A percentile compares a stretch with the other conserved stretches of the same genome.
Evolutionary conservation across 495 filamentous ascomycete species (phyloP).

Genomic region (Cryomyces minteri): DNA sequence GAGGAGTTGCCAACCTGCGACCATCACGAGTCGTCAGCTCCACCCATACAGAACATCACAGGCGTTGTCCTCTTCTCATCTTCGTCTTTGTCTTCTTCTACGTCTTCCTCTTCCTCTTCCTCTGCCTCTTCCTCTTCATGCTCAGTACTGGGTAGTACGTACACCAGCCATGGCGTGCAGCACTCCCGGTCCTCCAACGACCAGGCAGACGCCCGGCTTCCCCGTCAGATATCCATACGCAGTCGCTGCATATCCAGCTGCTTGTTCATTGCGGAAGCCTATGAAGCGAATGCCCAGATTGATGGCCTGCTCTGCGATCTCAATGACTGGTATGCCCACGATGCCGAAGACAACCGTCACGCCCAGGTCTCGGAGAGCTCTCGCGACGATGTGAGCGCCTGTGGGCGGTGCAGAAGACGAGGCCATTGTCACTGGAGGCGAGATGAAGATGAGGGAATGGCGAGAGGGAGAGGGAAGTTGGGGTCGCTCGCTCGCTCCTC

Average conservation of each 20-base stretch:
- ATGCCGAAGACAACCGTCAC: conserved; percentile 44
- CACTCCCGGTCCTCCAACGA: conserved; percentile 47
- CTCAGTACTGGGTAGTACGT: conserved; percentile 4
- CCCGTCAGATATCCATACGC: conserved; percentile 49
- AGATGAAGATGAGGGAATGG: too few species aligned
- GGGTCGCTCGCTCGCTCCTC: too few species aligned
- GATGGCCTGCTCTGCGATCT: conserved; percentile 45
- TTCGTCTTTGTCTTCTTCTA: too few species aligned
- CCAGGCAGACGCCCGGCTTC: conserved; percentile 39
- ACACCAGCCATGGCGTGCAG: conserved; percentile 44
- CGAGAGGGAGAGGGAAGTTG: too few species aligned
- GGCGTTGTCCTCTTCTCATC: too few species aligned
- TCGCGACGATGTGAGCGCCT: conserved; percentile 41
- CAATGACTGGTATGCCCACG: conserved; percentile 45
- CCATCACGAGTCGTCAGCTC: neutral
- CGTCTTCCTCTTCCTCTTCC: too few species aligned
- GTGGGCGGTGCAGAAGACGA: neutral
- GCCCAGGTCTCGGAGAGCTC: conserved; percentile 32
- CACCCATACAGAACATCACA: neutral
- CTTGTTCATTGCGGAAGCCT: conserved; percentile 48
- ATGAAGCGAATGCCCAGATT: conserved; percentile 46
- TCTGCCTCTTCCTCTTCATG: too few species aligned
- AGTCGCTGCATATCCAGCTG: conserved; percentile 42
- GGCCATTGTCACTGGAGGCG: too few species aligned
- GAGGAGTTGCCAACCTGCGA: conserved; percentile 33